These are phyloP conservation scores for Logfia minima DNA, from an alignment of 129 eudicot genomes.

Conservation along the genomic window DNA sequence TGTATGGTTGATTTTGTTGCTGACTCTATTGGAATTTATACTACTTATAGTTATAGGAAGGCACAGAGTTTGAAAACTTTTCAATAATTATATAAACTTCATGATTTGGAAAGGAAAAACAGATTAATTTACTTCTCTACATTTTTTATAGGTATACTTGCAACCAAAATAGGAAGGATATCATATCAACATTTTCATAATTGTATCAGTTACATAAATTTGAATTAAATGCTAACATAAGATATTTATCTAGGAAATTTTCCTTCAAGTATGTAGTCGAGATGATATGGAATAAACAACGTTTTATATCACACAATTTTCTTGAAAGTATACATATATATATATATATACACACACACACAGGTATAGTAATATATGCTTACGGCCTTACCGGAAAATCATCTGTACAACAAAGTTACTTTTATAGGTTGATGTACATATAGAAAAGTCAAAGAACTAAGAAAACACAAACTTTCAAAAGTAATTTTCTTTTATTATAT, in stretches of 20 bases:
- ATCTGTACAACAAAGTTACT: no score
- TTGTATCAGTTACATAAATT: no score
- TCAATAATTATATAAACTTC: neutral
- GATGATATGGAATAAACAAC: neutral
- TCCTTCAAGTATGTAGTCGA: no score
- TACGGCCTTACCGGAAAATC: neutral
- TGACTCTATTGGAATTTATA: neutral
- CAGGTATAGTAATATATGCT: no score
- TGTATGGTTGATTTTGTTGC: neutral
- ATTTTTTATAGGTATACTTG: neutral
- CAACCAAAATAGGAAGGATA: neutral
- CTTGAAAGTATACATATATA: neutral
- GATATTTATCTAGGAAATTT: no score
- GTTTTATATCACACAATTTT: neutral
- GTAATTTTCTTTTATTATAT: neutral
- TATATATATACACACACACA: no score
- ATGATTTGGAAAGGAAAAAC: neutral
- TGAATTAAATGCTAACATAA: no score
- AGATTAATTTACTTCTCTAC: neutral
- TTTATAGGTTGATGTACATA: no score
- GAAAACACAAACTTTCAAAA: no score
- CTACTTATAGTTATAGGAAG: conserved; percentile 4
- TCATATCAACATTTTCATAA: neutral
- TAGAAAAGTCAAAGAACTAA: no score
- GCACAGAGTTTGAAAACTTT: neutral